A percentile compares a stretch with the other conserved stretches of the same genome.
These are phyloP conservation scores for Speleostelium caveatum DNA, from an alignment of 78 protist genomes.

Conservation along the genomic window DNA sequence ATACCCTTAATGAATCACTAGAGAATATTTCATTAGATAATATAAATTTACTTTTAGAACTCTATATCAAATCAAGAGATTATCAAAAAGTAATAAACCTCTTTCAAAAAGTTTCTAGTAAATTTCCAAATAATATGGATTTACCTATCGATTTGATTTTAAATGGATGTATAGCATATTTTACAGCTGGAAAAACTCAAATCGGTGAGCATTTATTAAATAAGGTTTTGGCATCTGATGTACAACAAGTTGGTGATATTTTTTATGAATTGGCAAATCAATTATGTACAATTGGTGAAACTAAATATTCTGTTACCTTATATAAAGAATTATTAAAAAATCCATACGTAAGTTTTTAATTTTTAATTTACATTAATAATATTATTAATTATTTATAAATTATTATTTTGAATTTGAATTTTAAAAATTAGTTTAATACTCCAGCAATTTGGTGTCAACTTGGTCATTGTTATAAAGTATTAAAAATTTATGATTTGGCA, in stretches of 20 bases:
- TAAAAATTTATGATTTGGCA: background rate
- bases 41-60: slow-evolving; percentile 33
- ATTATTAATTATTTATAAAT: background rate
- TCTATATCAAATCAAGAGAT: background rate
- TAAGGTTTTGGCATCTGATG: background rate
- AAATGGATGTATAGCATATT: slow-evolving; percentile 11
- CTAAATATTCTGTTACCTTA: background rate
- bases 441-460: slow-evolving; percentile 11
- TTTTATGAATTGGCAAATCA: background rate
- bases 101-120: background rate
- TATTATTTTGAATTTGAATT: no score
- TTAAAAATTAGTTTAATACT: no score
- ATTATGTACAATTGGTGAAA: background rate
- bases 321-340: background rate
- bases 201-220: background rate
- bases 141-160: slow-evolving; percentile 7
- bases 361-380: no score
- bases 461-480: background rate
- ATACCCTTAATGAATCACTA: background rate
- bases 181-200: background rate
- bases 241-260: background rate
- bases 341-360: background rate
- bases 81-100: background rate
- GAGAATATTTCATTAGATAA: slow-evolving; percentile 7
- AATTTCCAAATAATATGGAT: background rate